A percentile compares a stretch with the other conserved stretches of the same genome.
Evolutionary conservation across 2,329 filamentous ascomycete genomes (phyloP).

Genomic region (Fusarium anguioides): DNA sequence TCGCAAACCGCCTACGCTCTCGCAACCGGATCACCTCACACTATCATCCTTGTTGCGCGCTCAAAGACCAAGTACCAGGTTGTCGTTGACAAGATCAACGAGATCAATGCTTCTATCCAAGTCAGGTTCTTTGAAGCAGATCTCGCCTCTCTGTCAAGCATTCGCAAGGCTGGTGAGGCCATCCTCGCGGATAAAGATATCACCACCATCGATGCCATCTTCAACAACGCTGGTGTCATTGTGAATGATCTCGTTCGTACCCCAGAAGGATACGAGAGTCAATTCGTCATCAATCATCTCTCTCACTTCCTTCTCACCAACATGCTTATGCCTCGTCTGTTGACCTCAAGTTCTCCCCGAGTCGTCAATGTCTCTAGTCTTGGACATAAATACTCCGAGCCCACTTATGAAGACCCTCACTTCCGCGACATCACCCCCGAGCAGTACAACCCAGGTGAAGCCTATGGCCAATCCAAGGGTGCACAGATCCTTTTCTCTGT

Average conservation of each 20-base stretch:
- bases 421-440: rapidly evolving
- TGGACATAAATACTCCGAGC: background rate
- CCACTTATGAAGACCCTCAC: background rate
- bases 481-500: background rate
- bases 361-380: background rate
- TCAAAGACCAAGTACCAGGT: background rate
- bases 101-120: rapidly evolving
- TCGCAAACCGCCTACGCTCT: background rate
- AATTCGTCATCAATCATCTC: background rate
- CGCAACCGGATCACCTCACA: background rate
- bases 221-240: background rate
- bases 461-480: background rate
- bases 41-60: background rate
- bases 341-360: background rate
- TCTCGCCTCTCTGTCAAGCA: background rate
- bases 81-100: background rate
- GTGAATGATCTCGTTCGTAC: background rate
- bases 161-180: background rate
- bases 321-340: background rate
- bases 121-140: background rate
- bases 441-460: background rate
- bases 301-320: background rate
- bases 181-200: background rate
- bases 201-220: background rate
- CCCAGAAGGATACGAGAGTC: background rate